Conservation (phyloP, 2,329 filamentous ascomycete species). For the Talaromyces funiculosus region DNA sequence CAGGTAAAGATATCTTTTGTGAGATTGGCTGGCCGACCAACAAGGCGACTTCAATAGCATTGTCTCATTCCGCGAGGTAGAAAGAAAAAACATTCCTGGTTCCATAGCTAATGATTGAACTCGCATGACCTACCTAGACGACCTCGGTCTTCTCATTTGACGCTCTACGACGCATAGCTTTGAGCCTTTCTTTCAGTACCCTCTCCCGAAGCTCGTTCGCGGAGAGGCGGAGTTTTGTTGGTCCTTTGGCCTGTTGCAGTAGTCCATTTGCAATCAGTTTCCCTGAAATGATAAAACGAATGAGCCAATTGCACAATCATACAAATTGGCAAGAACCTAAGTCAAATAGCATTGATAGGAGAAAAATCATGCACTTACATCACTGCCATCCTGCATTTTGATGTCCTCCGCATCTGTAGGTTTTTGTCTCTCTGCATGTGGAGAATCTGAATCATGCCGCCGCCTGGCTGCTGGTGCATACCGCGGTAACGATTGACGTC, state of each 20-base stretch:
- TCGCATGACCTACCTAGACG: slow-evolving; percentile 10
- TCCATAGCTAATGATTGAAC: not conserved
- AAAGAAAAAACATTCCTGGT: too few species aligned
- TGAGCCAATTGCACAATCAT: slow-evolving; percentile 16
- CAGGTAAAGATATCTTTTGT: not conserved
- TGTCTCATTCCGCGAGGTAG: not conserved
- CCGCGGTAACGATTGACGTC: slow-evolving; percentile 42
- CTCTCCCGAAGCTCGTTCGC: slow-evolving; percentile 33
- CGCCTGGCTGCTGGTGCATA: slow-evolving; percentile 40
- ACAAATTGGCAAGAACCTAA: not conserved
- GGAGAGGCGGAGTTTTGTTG: slow-evolving; percentile 21
- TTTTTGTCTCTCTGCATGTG: slow-evolving; percentile 36
- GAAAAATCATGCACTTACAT: slow-evolving; percentile 9
- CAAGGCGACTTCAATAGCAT: not conserved
- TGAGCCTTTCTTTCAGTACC: slow-evolving; percentile 33
- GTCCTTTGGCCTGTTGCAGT: slow-evolving; percentile 15
- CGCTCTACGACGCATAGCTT: slow-evolving; percentile 30
- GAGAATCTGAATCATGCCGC: slow-evolving; percentile 39
- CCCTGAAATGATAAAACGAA: slow-evolving; percentile 12
- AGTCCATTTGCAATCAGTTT: slow-evolving; percentile 17
- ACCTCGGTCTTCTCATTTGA: slow-evolving; percentile 7
- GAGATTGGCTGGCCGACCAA: not conserved
- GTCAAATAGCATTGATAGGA: slow-evolving; percentile 1
- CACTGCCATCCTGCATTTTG: slow-evolving; percentile 16
- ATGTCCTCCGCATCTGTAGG: slow-evolving; percentile 34